Evolutionary conservation across 306 rosid species (phyloP).

Genomic region (Prunus davidiana): DNA sequence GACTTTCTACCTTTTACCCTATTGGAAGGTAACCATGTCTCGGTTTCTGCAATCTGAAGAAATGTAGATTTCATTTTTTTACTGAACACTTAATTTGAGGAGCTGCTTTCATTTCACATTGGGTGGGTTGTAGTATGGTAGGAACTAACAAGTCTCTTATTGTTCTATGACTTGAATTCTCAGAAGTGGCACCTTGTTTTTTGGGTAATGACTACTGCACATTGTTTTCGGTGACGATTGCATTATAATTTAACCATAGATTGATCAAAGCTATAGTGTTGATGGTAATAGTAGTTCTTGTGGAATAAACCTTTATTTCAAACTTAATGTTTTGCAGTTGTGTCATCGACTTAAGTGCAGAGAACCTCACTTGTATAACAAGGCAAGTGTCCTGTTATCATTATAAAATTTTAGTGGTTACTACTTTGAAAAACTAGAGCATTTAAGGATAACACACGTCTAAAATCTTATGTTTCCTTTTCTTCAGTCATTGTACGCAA

Average conservation of each 20-base stretch:
- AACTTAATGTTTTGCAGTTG: constrained; percentile 48
- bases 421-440: not conserved
- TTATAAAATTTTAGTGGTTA: constrained; percentile 2
- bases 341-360: constrained; percentile 37
- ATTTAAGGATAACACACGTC: constrained; percentile 5
- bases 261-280: not conserved
- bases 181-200: not conserved
- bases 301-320: constrained; percentile 20
- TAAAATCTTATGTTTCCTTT: constrained; percentile 20
- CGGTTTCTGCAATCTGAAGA: not conserved
- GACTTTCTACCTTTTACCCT: not conserved
- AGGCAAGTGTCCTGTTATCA: constrained; percentile 37
- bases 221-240: not conserved
- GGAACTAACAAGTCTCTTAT: not conserved
- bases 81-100: not conserved
- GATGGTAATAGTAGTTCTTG: not conserved
- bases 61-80: not conserved
- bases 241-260: not conserved
- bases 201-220: not conserved
- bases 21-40: not conserved
- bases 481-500: constrained; percentile 65
- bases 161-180: not conserved
- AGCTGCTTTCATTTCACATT: not conserved
- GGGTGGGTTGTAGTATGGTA: not conserved
- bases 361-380: constrained; percentile 31